Conservation (phyloP, 345 rosid species). For the Draba incana region DNA sequence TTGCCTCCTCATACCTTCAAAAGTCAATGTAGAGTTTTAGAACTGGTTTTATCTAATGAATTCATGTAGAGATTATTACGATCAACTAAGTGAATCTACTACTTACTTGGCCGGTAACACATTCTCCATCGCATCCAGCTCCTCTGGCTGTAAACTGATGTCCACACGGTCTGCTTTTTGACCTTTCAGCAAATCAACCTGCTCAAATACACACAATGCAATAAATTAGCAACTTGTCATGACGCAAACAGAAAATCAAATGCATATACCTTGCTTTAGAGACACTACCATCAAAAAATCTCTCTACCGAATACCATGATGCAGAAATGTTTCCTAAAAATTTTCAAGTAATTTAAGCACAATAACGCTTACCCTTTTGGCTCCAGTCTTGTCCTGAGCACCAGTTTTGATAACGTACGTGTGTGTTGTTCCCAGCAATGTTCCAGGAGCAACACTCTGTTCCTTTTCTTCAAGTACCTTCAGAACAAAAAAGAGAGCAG, state of each 20-base stretch:
- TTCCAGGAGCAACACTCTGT: constrained; percentile 84
- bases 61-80: neutral
- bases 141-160: constrained; percentile 89
- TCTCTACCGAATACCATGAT: neutral
- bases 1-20: constrained; percentile 92
- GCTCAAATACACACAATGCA: neutral
- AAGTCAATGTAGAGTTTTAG: neutral
- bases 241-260: neutral
- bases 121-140: constrained; percentile 83
- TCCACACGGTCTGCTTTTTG: constrained; percentile 93
- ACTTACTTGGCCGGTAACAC: constrained; percentile 96
- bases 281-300: neutral
- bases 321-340: too few relatives aligned
- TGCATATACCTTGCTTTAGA: neutral
- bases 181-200: constrained; percentile 97
- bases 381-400: constrained; percentile 77
- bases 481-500: neutral
- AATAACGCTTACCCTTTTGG: constrained; percentile 76
- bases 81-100: neutral
- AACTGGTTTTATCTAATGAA: constrained; percentile 8
- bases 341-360: neutral
- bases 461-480: constrained; percentile 92
- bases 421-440: constrained; percentile 88
- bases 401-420: constrained; percentile 81
- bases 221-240: neutral